A percentile compares a stretch with the other conserved stretches of the same genome.
phyloP scores from a whole-genome alignment of 1,284 basidiomycete species.

The Ganoderma sinense region DNA sequence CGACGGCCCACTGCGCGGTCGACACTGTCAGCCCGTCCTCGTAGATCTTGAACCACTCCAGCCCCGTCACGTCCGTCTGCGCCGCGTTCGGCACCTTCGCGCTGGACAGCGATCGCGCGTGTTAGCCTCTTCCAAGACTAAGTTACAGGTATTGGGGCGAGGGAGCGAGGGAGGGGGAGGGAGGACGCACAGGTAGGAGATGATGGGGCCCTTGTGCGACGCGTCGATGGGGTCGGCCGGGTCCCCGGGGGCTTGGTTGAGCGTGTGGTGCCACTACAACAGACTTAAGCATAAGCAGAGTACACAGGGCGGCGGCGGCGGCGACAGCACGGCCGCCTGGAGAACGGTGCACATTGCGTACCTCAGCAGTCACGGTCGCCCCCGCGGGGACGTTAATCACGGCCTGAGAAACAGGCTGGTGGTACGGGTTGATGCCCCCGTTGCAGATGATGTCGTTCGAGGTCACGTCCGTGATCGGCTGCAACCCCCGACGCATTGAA shows the following conservation, averaged over 20 bases:
- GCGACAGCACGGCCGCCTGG: background rate
- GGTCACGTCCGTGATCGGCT: slow-evolving; percentile 63
- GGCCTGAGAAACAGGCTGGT: slow-evolving; percentile 56
- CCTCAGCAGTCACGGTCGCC: slow-evolving; percentile 55
- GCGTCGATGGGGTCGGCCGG: slow-evolving; percentile 59
- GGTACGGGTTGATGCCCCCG: slow-evolving; percentile 66
- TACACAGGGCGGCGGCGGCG: background rate
- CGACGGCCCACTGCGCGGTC: slow-evolving; percentile 52
- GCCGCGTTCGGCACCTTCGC: slow-evolving; percentile 54
- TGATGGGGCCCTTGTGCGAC: slow-evolving; percentile 59
- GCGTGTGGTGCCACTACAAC: slow-evolving; percentile 27
- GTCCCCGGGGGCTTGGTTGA: slow-evolving; percentile 42
- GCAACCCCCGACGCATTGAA: too few relatives aligned
- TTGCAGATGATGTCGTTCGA: slow-evolving; percentile 67
- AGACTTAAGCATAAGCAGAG: too few relatives aligned
- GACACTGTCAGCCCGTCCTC: slow-evolving; percentile 49
- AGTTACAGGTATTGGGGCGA: too few relatives aligned
- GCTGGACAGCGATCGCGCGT: slow-evolving; percentile 40
- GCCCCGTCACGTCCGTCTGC: slow-evolving; percentile 54
- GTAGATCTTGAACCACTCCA: slow-evolving; percentile 59
- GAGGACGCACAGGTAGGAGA: slow-evolving; percentile 56
- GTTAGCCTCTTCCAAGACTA: too few relatives aligned
- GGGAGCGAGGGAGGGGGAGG: background rate
- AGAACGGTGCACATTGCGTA: background rate
- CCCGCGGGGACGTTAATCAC: slow-evolving; percentile 62